Evolutionary conservation across 306 rosid species (phyloP).

Genomic region (Prunus persica): Prunus_persica_NCBIv2 NC_034012.1:2440001-2440500

Average conservation of each 20-base stretch:
- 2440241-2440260: slow-evolving; percentile 23
- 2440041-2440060: neutral
- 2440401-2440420: neutral
- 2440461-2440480: slow-evolving; percentile 16
- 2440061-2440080: neutral
- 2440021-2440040: neutral
- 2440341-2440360: neutral
- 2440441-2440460: neutral
- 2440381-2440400: neutral
- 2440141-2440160: neutral
- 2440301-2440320: neutral
- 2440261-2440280: slow-evolving; percentile 21
- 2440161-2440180: neutral
- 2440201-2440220: neutral
- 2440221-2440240: slow-evolving; percentile 28
- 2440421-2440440: neutral
- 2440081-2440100: neutral
- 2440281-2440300: neutral
- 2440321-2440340: neutral
- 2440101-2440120: neutral
- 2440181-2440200: neutral
- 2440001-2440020: neutral
- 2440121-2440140: neutral
- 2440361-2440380: slow-evolving; percentile 2
- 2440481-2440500: slow-evolving; percentile 9